Conservation (phyloP, 305 asterid species). For the Fraxinus sp. region DNA sequence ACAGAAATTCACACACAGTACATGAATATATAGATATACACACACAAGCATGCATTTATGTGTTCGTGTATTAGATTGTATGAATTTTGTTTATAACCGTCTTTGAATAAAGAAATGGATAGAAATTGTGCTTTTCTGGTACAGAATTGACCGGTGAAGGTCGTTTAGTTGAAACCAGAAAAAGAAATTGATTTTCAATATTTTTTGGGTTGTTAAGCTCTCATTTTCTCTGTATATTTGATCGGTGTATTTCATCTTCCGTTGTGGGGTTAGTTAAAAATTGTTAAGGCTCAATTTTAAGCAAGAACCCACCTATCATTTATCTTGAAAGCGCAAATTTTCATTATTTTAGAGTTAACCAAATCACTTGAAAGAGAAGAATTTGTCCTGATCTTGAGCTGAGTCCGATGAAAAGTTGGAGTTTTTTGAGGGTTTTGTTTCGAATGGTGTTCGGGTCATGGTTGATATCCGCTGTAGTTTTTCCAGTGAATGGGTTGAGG, state of each 20-base stretch:
- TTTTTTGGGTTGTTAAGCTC: slow-evolving; percentile 55
- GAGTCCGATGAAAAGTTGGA: slow-evolving; percentile 47
- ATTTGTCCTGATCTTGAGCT: slow-evolving; percentile 48
- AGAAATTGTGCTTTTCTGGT: slow-evolving; percentile 31
- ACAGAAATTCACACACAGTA: background rate
- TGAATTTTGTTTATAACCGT: slow-evolving; percentile 5
- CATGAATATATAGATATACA: background rate
- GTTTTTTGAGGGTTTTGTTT: slow-evolving; percentile 33
- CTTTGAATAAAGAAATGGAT: slow-evolving; percentile 22
- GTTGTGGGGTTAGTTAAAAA: slow-evolving; percentile 58
- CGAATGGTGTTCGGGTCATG: slow-evolving; percentile 48
- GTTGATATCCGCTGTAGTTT: slow-evolving; percentile 35
- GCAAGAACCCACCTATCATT: slow-evolving; percentile 44
- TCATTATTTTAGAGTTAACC: slow-evolving; percentile 23
- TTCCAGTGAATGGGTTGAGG: slow-evolving; percentile 63
- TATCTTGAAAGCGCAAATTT: slow-evolving; percentile 23
- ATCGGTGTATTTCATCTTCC: slow-evolving; percentile 47
- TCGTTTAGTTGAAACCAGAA: slow-evolving; percentile 26
- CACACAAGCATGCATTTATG: background rate
- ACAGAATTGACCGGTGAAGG: slow-evolving; percentile 44
- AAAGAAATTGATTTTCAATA: slow-evolving; percentile 19
- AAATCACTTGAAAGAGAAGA: slow-evolving; percentile 37
- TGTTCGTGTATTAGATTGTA: background rate
- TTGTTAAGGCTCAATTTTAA: slow-evolving; percentile 55
- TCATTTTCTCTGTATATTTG: slow-evolving; percentile 51